Conservation (phyloP, 2,329 filamentous ascomycete species). For the Bipolaris oryzae region DNA sequence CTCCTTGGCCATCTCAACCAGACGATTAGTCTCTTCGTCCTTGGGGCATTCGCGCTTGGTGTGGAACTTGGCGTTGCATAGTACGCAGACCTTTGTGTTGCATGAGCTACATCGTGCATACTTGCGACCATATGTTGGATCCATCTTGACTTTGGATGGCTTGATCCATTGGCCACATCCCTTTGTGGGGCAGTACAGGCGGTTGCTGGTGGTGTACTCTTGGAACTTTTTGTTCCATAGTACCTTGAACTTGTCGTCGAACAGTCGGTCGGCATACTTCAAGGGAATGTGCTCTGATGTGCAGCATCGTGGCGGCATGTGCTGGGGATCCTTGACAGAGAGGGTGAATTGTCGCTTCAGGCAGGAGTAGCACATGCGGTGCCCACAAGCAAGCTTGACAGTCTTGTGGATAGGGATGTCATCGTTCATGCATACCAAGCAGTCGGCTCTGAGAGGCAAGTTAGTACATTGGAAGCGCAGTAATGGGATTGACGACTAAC, state of each 20-base stretch:
- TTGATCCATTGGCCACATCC: conserved; percentile 82
- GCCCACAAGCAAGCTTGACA: conserved; percentile 75
- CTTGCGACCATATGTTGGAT: conserved; percentile 59
- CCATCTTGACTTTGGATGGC: conserved; percentile 68
- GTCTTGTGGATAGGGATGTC: conserved; percentile 68
- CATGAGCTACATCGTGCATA: conserved; percentile 74
- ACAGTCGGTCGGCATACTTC: conserved; percentile 76
- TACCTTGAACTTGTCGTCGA: conserved; percentile 75
- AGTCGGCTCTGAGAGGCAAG: conserved; percentile 63
- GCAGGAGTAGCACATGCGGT: conserved; percentile 81
- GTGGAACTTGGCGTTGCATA: conserved; percentile 79
- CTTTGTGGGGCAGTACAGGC: conserved; percentile 75
- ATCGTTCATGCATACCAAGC: conserved; percentile 72
- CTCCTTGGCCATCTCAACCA: conserved; percentile 69
- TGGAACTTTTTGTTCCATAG: conserved; percentile 81
- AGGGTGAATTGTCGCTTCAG: conserved; percentile 75
- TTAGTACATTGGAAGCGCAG: conserved; percentile 16
- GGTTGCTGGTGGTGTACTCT: conserved; percentile 75
- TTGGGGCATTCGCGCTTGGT: conserved; percentile 68
- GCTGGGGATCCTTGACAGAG: conserved; percentile 75
- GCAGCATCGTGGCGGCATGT: conserved; percentile 88
- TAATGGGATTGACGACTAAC: conserved; percentile 19
- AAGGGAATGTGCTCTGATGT: conserved; percentile 73
- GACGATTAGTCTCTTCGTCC: conserved; percentile 68
- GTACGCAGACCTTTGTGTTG: conserved; percentile 73